Evolutionary conservation across 768 basidiomycete genomes (phyloP).

Genomic region (Tremella fuciformis): DNA sequence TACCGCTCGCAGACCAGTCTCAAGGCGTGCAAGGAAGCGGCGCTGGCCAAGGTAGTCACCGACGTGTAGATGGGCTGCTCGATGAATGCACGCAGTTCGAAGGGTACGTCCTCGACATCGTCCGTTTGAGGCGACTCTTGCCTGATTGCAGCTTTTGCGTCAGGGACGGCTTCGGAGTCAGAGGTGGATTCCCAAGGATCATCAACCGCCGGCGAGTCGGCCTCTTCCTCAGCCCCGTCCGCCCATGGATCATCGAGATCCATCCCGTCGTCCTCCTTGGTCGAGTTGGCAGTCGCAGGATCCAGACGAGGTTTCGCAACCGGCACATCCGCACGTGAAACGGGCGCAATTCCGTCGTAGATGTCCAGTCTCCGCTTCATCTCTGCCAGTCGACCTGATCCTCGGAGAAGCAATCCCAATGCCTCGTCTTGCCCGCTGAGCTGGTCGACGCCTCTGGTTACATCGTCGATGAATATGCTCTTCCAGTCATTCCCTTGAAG

Average conservation of each 20-base stretch:
- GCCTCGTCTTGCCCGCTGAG: too few species aligned
- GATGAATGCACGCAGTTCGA: slow-evolving; percentile 65
- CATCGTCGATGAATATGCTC: too few species aligned
- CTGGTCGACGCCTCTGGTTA: too few species aligned
- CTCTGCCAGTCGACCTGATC: too few species aligned
- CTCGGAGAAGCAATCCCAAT: too few species aligned
- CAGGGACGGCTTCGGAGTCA: not conserved
- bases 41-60: slow-evolving; percentile 67
- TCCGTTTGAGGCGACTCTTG: not conserved
- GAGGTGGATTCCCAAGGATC: slow-evolving; percentile 24
- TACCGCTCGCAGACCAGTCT: slow-evolving; percentile 63
- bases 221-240: slow-evolving; percentile 13
- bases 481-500: too few species aligned
- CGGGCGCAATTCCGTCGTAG: too few species aligned
- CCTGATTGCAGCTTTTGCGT: not conserved
- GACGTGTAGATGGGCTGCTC: slow-evolving; percentile 59
- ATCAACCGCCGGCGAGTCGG: slow-evolving; percentile 10
- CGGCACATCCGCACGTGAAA: too few species aligned
- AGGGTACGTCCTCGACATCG: slow-evolving; percentile 6
- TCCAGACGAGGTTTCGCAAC: too few species aligned
- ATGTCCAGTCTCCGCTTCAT: too few species aligned
- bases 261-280: slow-evolving; percentile 12
- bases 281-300: too few species aligned
- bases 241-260: slow-evolving; percentile 42
- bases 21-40: slow-evolving; percentile 62